Evolutionary conservation across 1,139 yeast genomes (phyloP).

Genomic region (Geotrichum aggregatum): DNA sequence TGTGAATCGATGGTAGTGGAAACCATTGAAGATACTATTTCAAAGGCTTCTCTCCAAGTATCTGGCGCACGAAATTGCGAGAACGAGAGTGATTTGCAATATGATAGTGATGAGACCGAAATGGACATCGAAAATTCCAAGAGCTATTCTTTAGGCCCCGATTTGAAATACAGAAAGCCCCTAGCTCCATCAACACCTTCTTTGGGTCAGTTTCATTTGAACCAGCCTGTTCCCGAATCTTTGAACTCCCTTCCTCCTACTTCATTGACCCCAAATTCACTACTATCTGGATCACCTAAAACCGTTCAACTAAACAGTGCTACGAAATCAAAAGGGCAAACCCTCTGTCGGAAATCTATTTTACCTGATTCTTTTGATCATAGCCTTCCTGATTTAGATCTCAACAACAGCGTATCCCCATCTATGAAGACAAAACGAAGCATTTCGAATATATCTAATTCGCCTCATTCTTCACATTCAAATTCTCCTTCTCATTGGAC

Average conservation of each 20-base stretch:
- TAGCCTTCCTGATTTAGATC: constrained; percentile 27
- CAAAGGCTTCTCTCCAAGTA: constrained; percentile 43
- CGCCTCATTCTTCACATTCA: constrained; percentile 10
- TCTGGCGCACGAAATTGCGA: not conserved
- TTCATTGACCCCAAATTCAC: constrained; percentile 4
- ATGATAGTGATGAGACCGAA: not conserved
- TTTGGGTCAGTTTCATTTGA: not conserved
- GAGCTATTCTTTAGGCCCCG: constrained; percentile 26
- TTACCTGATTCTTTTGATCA: constrained; percentile 17
- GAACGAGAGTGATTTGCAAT: constrained; percentile 9
- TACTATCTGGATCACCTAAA: not conserved
- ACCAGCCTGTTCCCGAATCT: not conserved
- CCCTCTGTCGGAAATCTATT: too few species aligned
- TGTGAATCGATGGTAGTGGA: constrained; percentile 68
- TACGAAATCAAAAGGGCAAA: not conserved
- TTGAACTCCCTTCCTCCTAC: constrained; percentile 1
- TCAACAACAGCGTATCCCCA: constrained; percentile 20
- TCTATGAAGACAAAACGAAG: constrained; percentile 10
- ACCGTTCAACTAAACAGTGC: too few species aligned
- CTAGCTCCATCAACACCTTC: constrained; percentile 9
- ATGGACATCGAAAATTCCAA: constrained; percentile 2
- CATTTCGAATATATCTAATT: constrained; percentile 12
- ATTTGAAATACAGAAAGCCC: constrained; percentile 23
- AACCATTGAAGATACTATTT: constrained; percentile 62
- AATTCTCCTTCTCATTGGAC: constrained; percentile 3